These are phyloP conservation scores for Kwoniella sp. DNA, from an alignment of 768 basidiomycete species.

Conservation along the genomic window DNA sequence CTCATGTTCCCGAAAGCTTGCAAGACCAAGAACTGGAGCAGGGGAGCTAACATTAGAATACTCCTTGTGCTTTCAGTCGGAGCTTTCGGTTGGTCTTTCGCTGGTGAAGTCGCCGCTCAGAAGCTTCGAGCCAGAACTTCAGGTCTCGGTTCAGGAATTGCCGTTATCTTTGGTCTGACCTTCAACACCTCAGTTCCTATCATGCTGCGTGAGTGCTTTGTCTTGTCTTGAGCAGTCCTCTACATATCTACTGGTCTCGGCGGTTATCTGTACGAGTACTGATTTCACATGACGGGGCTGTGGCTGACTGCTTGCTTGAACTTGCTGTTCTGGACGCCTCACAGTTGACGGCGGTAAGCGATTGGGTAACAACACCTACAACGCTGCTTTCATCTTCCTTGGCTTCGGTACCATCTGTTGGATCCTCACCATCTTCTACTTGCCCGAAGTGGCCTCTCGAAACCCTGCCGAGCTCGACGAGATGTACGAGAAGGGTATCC, in stretches of 20 bases:
- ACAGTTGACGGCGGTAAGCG: constrained; percentile 20
- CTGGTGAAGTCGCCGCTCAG: constrained; percentile 27
- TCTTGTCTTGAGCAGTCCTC: no score
- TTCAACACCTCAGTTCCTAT: constrained; percentile 31
- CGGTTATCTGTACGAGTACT: no score
- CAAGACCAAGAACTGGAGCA: no score
- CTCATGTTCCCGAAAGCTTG: no score
- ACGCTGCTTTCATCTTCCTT: constrained; percentile 18
- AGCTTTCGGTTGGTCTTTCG: constrained; percentile 25
- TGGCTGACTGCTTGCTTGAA: no score
- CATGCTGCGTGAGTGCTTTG: constrained; percentile 24
- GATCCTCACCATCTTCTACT: constrained; percentile 11
- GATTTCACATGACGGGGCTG: no score
- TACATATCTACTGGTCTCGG: no score
- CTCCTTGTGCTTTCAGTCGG: no score
- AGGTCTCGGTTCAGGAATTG: constrained; percentile 30
- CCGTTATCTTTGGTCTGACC: constrained; percentile 26
- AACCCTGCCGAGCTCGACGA: constrained; percentile 35
- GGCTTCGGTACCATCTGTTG: constrained; percentile 13
- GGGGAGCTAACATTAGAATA: no score
- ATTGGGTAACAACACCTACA: constrained; percentile 18
- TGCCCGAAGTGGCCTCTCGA: constrained; percentile 27
- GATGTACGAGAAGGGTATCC: constrained; percentile 28
- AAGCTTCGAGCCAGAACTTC: constrained; percentile 27
- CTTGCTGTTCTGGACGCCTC: not conserved